Evolutionary conservation across 1,139 yeast genomes (phyloP), one percentile per base, ranked within the genome.

Genomic region (Tardiomyces depauwii): DNA sequence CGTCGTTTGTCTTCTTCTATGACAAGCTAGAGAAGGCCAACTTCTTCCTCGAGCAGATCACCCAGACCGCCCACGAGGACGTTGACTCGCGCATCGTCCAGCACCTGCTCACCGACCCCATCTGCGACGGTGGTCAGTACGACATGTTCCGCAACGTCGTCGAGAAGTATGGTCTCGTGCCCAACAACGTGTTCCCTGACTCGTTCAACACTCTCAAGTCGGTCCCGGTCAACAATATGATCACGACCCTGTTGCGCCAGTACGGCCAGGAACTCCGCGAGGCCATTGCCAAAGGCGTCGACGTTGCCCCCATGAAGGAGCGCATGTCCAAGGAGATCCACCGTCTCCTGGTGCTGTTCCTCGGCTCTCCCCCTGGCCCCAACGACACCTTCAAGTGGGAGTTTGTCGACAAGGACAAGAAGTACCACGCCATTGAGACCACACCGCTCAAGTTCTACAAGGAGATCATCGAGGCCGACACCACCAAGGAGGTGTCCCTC

Each of bases 91-190:
- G 93, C 55, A 62, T 83, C 47, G 75, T 83, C 44, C 82, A 78
- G 61, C 77, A 73, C 55, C 65, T 85, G 49, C 67, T 84, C 50
- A 54, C 66, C 7, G 78, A 74, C 46, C 93, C 95, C 12, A 77
- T 80, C 44, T 64, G 74, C 47, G 95, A 85, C 58, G 95, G 95
- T 54, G 95, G 95, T 44, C 95, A 85, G 64, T 85, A 83, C 74
- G 82, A 82, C 55, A 82, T 85, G 91, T 76, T 83, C 62, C 71
- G 80, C 41, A 83, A 83, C 62, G 63, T 85, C 51, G 75, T 85
- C 46, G 76, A 77, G 53, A 85, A 85, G 63, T 85, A 85, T 55
- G 95, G 95, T 40, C 60, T 82, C 46, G 82, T 85, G 44, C 95
- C 95, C 42, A 71, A 80, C 57, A 77, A 75, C 53, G 64, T 77